Evolutionary conservation across 768 basidiomycete species (phyloP).

Genomic region (Tulasnella sp.): DNA sequence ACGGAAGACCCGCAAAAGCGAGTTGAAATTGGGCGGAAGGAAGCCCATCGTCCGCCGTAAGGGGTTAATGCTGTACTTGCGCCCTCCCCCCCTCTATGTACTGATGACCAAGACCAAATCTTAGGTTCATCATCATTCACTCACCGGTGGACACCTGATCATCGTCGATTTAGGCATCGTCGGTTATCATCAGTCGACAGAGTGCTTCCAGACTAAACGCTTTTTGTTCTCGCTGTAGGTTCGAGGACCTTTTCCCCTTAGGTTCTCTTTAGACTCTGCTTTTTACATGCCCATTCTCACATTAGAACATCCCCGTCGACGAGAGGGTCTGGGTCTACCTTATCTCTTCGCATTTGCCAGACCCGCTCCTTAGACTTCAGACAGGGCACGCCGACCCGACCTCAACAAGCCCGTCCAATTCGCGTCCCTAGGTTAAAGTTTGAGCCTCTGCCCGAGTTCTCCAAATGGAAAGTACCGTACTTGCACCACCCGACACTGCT

Average conservation of each 20-base stretch:
- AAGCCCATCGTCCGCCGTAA: neutral
- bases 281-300: neutral
- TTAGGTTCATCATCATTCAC: neutral
- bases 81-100: neutral
- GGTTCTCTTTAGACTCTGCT: neutral
- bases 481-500: neutral
- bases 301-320: neutral
- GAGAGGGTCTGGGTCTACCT: neutral
- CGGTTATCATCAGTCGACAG: neutral
- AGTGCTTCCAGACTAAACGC: neutral
- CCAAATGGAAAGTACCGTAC: neutral
- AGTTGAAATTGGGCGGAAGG: neutral
- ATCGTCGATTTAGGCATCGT: neutral
- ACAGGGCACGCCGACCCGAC: neutral
- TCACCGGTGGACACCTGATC: neutral
- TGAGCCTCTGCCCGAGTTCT: neutral
- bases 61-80: neutral
- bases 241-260: neutral
- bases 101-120: neutral
- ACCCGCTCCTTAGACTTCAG: neutral
- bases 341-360: neutral
- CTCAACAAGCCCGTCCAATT: neutral
- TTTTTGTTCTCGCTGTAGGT: neutral
- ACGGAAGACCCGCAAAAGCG: neutral
- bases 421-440: neutral